Percentiles rank a stretch among this genome's conserved stretches.
These are phyloP conservation scores for Leccinum variicolor DNA, from an alignment of 768 basidiomycete species.

Conservation along the genomic window DNA sequence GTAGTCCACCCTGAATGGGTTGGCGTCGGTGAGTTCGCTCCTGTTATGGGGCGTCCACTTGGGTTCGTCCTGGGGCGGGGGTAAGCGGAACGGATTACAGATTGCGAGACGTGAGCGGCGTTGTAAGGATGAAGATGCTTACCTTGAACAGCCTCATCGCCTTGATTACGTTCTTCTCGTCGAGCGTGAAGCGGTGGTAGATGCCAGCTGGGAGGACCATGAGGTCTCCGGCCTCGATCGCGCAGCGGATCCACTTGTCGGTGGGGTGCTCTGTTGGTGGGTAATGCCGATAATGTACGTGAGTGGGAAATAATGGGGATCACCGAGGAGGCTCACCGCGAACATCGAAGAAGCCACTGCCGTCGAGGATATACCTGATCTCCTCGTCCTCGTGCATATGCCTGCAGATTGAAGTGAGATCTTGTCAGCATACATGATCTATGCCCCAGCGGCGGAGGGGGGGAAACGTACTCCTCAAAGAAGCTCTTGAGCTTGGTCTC, in stretches of 20 bases:
- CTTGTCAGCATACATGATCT: background rate
- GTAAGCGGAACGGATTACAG: background rate
- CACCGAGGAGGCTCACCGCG: conserved; percentile 52
- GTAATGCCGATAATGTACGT: background rate
- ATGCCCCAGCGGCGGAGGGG: background rate
- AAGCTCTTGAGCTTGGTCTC: conserved; percentile 80
- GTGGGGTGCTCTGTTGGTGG: conserved; percentile 53
- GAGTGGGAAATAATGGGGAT: background rate
- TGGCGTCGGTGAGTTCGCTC: conserved; percentile 56
- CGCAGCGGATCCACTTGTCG: conserved; percentile 80
- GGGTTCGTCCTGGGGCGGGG: conserved; percentile 67
- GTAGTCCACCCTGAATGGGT: conserved; percentile 62
- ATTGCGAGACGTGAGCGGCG: background rate
- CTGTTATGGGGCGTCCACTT: conserved; percentile 86
- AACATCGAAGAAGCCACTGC: conserved; percentile 92
- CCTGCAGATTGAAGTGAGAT: conserved; percentile 33
- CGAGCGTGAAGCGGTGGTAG: conserved; percentile 93
- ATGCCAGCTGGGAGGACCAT: conserved; percentile 87
- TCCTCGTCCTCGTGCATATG: conserved; percentile 98
- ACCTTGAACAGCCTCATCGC: conserved; percentile 87
- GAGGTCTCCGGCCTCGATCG: conserved; percentile 74
- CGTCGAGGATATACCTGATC: conserved; percentile 82
- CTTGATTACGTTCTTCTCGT: conserved; percentile 67
- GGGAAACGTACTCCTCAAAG: conserved; percentile 67
- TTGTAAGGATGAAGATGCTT: conserved; percentile 6